phyloP scores from a whole-genome alignment of 1,139 yeast species.

The Debaryomyces fabryi region DNA sequence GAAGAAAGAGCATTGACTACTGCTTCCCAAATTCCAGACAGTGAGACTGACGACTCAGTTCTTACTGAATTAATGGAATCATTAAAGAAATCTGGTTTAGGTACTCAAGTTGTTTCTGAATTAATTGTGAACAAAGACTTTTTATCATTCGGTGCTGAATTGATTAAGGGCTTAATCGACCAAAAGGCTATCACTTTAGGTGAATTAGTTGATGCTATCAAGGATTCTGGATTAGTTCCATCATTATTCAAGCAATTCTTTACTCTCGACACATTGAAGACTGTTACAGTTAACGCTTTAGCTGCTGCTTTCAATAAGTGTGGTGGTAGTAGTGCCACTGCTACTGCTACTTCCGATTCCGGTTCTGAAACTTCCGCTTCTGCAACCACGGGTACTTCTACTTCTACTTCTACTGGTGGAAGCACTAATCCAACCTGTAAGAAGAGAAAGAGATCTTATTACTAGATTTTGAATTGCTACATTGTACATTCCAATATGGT shows the following conservation, averaged over 20 bases:
- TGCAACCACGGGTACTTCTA: constrained; percentile 17
- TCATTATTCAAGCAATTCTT: constrained; percentile 43
- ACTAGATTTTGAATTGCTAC: constrained; percentile 9
- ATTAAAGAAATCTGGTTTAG: constrained; percentile 49
- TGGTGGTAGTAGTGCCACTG: constrained; percentile 28
- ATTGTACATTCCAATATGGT: neutral
- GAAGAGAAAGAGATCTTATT: constrained; percentile 37
- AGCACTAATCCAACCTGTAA: constrained; percentile 19
- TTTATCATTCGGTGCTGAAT: constrained; percentile 45
- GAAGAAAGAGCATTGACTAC: constrained; percentile 14
- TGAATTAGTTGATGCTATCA: constrained; percentile 33
- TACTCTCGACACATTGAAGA: constrained; percentile 42
- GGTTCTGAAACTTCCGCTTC: constrained; percentile 18
- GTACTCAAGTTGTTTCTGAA: constrained; percentile 41
- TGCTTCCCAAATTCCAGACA: constrained; percentile 7
- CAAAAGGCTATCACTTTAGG: constrained; percentile 33
- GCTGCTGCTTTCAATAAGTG: constrained; percentile 50
- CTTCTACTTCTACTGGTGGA: constrained; percentile 20
- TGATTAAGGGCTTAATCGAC: constrained; percentile 36
- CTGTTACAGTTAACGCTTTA: constrained; percentile 47
- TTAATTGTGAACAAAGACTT: constrained; percentile 45
- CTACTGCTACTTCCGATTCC: constrained; percentile 18
- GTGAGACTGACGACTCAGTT: constrained; percentile 18
- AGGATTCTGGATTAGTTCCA: constrained; percentile 44
- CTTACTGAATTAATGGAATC: constrained; percentile 48